Conservation (phyloP, 306 rosid genomes). For the Biancaea sappan region DNA sequence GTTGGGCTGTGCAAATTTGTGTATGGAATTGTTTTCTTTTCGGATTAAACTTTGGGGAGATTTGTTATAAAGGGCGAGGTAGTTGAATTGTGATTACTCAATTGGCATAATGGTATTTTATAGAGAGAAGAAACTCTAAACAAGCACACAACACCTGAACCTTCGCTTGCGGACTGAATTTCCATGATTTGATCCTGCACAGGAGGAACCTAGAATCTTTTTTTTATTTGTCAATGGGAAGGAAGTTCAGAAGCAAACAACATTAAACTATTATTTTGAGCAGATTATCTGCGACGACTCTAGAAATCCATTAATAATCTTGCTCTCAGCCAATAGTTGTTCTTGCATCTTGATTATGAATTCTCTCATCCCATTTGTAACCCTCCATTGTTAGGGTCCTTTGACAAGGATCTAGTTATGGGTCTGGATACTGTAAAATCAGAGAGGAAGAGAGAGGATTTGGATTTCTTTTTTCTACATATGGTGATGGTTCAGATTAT, state of each 20-base stretch:
- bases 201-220: background rate
- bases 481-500: too few species aligned
- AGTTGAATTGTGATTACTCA: background rate
- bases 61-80: background rate
- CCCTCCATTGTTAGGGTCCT: too few species aligned
- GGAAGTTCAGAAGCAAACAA: background rate
- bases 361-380: conserved; percentile 1
- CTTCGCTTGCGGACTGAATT: background rate
- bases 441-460: too few species aligned
- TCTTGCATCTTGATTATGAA: background rate
- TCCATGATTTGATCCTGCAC: background rate
- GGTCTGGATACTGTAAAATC: too few species aligned
- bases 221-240: background rate
- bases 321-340: background rate
- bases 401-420: too few species aligned
- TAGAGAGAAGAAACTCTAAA: background rate
- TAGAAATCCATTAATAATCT: background rate
- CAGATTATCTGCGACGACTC: background rate
- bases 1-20: background rate
- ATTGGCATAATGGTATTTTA: background rate
- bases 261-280: background rate
- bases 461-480: too few species aligned
- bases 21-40: background rate
- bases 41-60: background rate
- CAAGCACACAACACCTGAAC: background rate